Conservation (phyloP, 805 yeast genomes). For the Barnettozyma botsteinii region DNA sequence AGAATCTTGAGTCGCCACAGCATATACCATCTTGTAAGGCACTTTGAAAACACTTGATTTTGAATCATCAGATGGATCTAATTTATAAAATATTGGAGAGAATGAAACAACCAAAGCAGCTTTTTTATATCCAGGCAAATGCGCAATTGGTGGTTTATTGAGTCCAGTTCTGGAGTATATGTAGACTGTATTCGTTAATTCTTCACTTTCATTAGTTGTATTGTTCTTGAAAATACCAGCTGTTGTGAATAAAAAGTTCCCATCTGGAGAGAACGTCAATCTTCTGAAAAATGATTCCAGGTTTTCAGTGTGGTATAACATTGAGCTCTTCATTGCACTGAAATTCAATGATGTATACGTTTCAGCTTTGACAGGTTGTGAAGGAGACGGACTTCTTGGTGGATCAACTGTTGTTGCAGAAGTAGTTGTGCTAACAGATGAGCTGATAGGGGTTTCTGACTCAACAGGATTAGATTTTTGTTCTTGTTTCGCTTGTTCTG, state of each 20-base stretch:
- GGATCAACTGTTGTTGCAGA: conserved; percentile 10
- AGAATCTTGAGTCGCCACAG: conserved; percentile 88
- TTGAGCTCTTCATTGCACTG: conserved; percentile 29
- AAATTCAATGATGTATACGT: conserved; percentile 24
- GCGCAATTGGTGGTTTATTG: conserved; percentile 65
- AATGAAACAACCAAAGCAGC: conserved; percentile 84
- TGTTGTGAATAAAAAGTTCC: conserved; percentile 70
- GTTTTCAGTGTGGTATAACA: conserved; percentile 77
- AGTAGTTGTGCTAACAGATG: conserved; percentile 25
- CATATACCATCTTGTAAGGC: conserved; percentile 80
- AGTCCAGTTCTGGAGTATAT: conserved; percentile 71
- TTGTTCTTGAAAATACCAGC: conserved; percentile 53
- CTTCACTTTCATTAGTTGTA: conserved; percentile 30
- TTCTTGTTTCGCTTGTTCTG: too few species aligned
- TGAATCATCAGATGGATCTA: conserved; percentile 14
- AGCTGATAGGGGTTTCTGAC: not conserved
- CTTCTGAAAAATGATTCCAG: conserved; percentile 88
- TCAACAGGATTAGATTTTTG: not conserved
- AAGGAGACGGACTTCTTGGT: conserved; percentile 25
- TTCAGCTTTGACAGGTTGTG: conserved; percentile 39
- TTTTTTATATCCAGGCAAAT: conserved; percentile 70
- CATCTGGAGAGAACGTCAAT: conserved; percentile 85
- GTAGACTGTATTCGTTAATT: conserved; percentile 62
- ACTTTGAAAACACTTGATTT: conserved; percentile 40
- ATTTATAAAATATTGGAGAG: conserved; percentile 57